Percentiles rank a stretch among this genome's conserved stretches.
These are phyloP conservation scores for Diaporthe velutina DNA, from an alignment of 2,329 filamentous ascomycete genomes.

Conservation along the genomic window DNA sequence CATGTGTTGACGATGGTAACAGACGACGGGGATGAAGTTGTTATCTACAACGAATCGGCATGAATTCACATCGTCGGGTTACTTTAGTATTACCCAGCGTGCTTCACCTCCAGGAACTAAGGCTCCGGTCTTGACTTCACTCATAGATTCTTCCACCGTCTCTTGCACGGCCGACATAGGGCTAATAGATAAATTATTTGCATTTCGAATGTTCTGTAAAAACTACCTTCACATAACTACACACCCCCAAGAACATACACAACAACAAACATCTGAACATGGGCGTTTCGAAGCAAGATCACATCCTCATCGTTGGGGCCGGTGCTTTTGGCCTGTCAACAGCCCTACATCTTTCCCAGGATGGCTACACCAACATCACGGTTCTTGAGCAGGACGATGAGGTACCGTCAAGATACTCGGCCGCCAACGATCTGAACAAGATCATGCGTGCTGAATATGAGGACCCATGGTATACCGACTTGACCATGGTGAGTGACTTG, in stretches of 20 bases:
- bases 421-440: constrained; percentile 72
- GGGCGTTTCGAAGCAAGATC: not conserved
- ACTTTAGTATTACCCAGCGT: not conserved
- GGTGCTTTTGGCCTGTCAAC: constrained; percentile 66
- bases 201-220: not conserved
- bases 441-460: constrained; percentile 72
- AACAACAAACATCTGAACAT: not conserved
- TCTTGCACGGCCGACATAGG: not conserved
- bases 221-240: not conserved
- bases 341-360: constrained; percentile 58
- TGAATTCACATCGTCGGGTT: not conserved
- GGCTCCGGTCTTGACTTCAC: not conserved
- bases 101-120: not conserved
- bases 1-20: constrained; percentile 4
- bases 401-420: constrained; percentile 63
- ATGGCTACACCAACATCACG: constrained; percentile 60
- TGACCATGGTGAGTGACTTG: constrained; percentile 47
- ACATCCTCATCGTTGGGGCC: constrained; percentile 57
- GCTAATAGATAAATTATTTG: not conserved
- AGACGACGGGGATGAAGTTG: not conserved
- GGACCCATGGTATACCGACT: constrained; percentile 67
- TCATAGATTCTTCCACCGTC: not conserved
- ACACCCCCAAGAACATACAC: not conserved
- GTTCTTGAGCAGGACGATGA: constrained; percentile 57
- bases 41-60: constrained; percentile 27